phyloP scores from a whole-genome alignment of 2,329 filamentous ascomycete species.

The Hymenoscyphus albidus region DNA sequence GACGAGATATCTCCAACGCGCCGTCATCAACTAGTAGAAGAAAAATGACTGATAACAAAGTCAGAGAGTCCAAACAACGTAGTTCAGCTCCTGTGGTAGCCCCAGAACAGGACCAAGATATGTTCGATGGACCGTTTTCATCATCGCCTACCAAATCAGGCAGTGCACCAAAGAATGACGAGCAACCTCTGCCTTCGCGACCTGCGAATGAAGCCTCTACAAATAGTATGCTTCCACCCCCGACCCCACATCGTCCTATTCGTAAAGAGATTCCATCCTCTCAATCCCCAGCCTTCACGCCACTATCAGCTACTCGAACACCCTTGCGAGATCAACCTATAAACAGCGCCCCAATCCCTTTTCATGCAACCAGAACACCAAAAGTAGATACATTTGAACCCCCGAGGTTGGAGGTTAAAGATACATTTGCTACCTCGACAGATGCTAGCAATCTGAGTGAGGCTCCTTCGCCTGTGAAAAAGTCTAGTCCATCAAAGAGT shows the following conservation, averaged over 20 bases:
- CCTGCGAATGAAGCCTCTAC: constrained; percentile 6
- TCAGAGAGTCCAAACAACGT: neutral
- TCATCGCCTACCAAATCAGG: constrained; percentile 5
- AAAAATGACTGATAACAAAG: neutral
- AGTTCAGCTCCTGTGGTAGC: neutral
- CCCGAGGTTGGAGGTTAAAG: constrained; percentile 27
- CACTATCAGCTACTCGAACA: constrained; percentile 23
- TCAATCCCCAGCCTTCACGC: constrained; percentile 33
- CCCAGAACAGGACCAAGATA: constrained; percentile 7
- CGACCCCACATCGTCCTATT: constrained; percentile 27
- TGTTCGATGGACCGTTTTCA: constrained; percentile 26
- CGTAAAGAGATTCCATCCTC: constrained; percentile 33
- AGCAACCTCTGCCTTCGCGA: neutral
- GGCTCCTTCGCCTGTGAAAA: constrained; percentile 21
- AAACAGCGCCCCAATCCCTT: constrained; percentile 28
- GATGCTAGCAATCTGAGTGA: constrained; percentile 20
- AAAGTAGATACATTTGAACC: constrained; percentile 16
- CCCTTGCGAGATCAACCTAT: constrained; percentile 24
- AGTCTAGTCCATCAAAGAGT: constrained; percentile 29
- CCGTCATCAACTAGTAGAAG: neutral
- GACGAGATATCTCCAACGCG: neutral
- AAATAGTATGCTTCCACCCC: constrained; percentile 24
- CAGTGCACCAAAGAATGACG: neutral
- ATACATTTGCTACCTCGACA: constrained; percentile 27
- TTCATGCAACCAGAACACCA: constrained; percentile 17